Evolutionary conservation across 83 land plant genomes (phyloP), one percentile per base, ranked within the genome.

Genomic region (Picea abies): DNA sequence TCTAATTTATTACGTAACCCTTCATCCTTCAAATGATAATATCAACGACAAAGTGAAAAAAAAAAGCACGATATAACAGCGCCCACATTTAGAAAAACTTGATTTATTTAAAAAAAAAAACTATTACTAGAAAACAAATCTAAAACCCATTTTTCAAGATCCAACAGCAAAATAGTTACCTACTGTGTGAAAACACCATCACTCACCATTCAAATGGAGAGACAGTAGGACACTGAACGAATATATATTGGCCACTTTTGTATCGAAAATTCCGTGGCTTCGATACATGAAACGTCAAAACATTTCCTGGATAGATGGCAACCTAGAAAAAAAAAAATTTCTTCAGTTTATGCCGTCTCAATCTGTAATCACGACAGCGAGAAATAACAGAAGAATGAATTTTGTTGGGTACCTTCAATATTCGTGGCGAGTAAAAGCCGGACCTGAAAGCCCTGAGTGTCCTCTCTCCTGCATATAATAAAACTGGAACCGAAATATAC

Each of bases 241-340:
- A 97, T 2, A 97, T 84, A 83, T 97, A 97, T 87, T 96, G 98
- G 23, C 99, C 98, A 82, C 99, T 97, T 84, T 86, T 91, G 85
- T 97, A 97, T 23, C 86, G 87, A 63, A 97, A 96, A 12, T 91
- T 92, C 4, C 85, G 86, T 20, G 99, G 99, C 86, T 94, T 97
- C 52, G 97, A 88, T 91, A 96, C 92, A 60, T 91, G 82, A 81
- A 97, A 67, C 58, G 91, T 91, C 76, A 97, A 84, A 41, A 96
- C 97, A 81, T 87, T 89, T 47, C 99, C 99, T 64, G 99, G 95
- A 79, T 96, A 89, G 16, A 92, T 86, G 26, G 97, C 87, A 61
- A 91, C 94, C 99, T 96, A 79, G 17, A 14, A 49, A 22, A 79
- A 25, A 29, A 20, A 61, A 71, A 68, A 1, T n/a, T 8, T 4